A percentile compares a stretch with the other conserved stretches of the same genome.
Evolutionary conservation across 2,329 filamentous ascomycete genomes (phyloP).

Genomic region (Gremmenia infestans): DNA sequence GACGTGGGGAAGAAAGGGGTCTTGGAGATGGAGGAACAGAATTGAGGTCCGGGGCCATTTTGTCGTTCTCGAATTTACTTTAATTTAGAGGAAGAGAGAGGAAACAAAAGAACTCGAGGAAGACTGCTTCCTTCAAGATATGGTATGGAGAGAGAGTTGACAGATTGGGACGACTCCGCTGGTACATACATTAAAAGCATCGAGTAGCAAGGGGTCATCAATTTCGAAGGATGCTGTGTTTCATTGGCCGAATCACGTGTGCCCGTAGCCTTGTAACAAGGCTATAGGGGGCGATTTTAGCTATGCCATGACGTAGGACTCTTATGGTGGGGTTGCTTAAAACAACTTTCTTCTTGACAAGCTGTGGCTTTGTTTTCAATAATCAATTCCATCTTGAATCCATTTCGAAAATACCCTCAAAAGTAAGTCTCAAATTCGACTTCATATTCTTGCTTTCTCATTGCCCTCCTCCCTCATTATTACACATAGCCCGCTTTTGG

Average conservation of each 20-base stretch:
- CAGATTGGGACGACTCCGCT: no score
- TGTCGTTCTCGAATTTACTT: background rate
- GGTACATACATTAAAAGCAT: no score
- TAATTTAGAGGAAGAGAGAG: background rate
- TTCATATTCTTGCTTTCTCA: background rate
- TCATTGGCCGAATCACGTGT: background rate
- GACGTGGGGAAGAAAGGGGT: conserved; percentile 24
- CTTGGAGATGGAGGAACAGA: conserved; percentile 31
- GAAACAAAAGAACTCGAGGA: background rate
- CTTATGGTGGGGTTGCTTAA: background rate
- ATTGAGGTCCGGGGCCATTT: conserved; percentile 33
- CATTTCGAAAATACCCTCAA: background rate
- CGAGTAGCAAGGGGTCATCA: no score
- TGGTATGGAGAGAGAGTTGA: background rate
- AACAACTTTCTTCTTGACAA: conserved; percentile 5
- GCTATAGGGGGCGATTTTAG: background rate
- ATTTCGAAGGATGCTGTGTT: background rate
- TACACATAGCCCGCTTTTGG: background rate
- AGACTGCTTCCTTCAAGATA: background rate
- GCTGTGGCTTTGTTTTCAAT: background rate
- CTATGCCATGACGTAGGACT: background rate
- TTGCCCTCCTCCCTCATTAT: background rate
- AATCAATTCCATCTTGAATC: background rate
- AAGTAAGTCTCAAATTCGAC: conserved; percentile 1
- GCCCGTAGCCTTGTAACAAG: background rate